Conservation (phyloP, 2,329 filamentous ascomycete genomes). For the Aspergillus oerlinghausenensis region DNA sequence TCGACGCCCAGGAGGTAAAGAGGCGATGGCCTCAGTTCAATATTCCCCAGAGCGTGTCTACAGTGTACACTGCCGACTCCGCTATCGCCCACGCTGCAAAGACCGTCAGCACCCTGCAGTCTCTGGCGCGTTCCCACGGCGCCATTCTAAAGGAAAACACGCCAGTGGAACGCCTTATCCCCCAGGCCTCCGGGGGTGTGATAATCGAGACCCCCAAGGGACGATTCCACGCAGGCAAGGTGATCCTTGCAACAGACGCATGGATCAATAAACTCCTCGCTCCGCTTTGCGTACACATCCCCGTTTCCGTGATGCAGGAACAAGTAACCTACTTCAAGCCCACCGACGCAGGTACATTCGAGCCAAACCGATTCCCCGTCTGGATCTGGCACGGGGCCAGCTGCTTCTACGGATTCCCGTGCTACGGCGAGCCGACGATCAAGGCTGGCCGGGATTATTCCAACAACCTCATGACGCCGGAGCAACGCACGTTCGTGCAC, state of each 20-base stretch:
- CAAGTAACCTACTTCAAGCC: conserved; percentile 28
- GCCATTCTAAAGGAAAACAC: conserved; percentile 21
- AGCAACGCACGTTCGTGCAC: conserved; percentile 25
- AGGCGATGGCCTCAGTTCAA: conserved; percentile 22
- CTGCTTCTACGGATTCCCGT: conserved; percentile 24
- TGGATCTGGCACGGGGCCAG: conserved; percentile 22
- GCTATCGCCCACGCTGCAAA: conserved; percentile 24
- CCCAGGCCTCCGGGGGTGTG: conserved; percentile 9
- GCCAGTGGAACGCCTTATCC: conserved; percentile 15
- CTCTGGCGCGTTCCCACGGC: conserved; percentile 16
- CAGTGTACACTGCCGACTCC: conserved; percentile 23
- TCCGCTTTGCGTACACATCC: conserved; percentile 19
- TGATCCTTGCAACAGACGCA: conserved; percentile 22
- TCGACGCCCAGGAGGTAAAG: conserved; percentile 18
- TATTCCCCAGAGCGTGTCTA: conserved; percentile 16
- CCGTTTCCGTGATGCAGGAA: conserved; percentile 22
- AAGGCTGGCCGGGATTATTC: conserved; percentile 21
- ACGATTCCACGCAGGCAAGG: conserved; percentile 15
- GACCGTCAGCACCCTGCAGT: conserved; percentile 20
- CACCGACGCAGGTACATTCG: conserved; percentile 10
- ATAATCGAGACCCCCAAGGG: conserved; percentile 21
- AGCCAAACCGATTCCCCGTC: conserved; percentile 18
- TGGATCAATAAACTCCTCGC: conserved; percentile 24
- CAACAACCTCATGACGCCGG: conserved; percentile 24
- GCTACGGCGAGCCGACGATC: conserved; percentile 26